phyloP scores from a whole-genome alignment of 768 basidiomycete species.

The Xerocomus brunneocitrinus region DNA sequence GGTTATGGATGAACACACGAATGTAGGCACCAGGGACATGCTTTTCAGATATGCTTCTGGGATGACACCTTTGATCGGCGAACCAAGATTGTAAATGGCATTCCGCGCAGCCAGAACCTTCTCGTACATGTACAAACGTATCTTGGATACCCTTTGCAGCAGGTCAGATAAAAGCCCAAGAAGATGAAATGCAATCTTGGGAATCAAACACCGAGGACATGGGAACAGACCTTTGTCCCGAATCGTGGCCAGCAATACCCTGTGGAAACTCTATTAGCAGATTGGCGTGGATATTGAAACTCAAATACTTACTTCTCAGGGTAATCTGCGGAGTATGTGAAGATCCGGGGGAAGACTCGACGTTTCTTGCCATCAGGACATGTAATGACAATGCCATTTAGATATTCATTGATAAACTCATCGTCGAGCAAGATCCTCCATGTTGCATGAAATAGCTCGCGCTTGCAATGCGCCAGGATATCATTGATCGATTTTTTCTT shows the following conservation, averaged over 20 bases:
- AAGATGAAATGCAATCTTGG: slow-evolving; percentile 9
- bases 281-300: not conserved
- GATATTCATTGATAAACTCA: slow-evolving; percentile 22
- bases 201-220: slow-evolving; percentile 28
- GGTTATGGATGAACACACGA: slow-evolving; percentile 1
- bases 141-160: not conserved
- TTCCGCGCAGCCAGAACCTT: not conserved
- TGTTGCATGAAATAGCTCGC: slow-evolving; percentile 1
- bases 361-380: slow-evolving; percentile 21
- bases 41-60: slow-evolving; percentile 9
- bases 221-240: slow-evolving; percentile 26
- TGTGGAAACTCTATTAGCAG: not conserved
- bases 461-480: slow-evolving; percentile 3
- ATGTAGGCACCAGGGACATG: slow-evolving; percentile 10
- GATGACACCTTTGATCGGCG: slow-evolving; percentile 8
- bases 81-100: slow-evolving; percentile 10
- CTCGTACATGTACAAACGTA: not conserved
- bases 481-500: not conserved
- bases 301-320: slow-evolving; percentile 32
- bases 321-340: slow-evolving; percentile 35
- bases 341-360: slow-evolving; percentile 24
- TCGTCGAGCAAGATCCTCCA: slow-evolving; percentile 5
- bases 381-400: slow-evolving; percentile 19
- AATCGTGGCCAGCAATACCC: slow-evolving; percentile 26
- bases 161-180: slow-evolving; percentile 14